A percentile compares a stretch with the other conserved stretches of the same genome.
These are phyloP conservation scores for Pythium vanterpoolii DNA, from an alignment of 352 stramenopile genomes.

Conservation along the genomic window DNA sequence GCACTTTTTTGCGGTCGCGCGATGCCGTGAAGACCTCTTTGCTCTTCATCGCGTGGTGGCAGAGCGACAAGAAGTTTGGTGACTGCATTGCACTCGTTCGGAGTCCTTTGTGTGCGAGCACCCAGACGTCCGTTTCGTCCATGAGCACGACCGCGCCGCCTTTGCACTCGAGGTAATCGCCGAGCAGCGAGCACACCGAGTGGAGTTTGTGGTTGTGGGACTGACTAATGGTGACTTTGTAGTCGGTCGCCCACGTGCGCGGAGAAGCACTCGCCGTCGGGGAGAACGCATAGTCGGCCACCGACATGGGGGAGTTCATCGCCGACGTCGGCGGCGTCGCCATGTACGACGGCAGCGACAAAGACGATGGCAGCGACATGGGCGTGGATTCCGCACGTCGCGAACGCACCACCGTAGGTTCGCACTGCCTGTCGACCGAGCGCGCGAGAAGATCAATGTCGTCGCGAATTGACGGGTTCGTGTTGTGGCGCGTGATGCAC, in stretches of 20 bases:
- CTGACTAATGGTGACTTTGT: constrained; percentile 70
- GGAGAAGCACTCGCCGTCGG: constrained; percentile 35
- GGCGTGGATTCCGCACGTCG: constrained; percentile 3
- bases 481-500: constrained; percentile 55
- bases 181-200: constrained; percentile 59
- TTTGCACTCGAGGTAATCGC: constrained; percentile 71
- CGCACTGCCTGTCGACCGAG: constrained; percentile 32
- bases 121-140: constrained; percentile 55
- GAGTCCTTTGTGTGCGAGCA: constrained; percentile 60
- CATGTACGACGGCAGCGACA: constrained; percentile 4
- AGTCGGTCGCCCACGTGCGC: constrained; percentile 25
- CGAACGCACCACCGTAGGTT: constrained; percentile 10
- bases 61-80: constrained; percentile 57
- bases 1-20: constrained; percentile 29
- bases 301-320: constrained; percentile 1
- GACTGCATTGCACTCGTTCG: constrained; percentile 47
- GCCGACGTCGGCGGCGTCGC: constrained; percentile 6
- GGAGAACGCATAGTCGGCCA: neutral
- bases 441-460: constrained; percentile 41
- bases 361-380: neutral
- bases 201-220: constrained; percentile 69
- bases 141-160: constrained; percentile 64
- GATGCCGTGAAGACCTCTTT: constrained; percentile 50
- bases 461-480: constrained; percentile 39
- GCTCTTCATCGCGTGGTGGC: constrained; percentile 36